A percentile compares a stretch with the other conserved stretches of the same genome.
phyloP scores from a whole-genome alignment of 352 stramenopile genomes.

The Phytophthora pseudosyringae region DNA sequence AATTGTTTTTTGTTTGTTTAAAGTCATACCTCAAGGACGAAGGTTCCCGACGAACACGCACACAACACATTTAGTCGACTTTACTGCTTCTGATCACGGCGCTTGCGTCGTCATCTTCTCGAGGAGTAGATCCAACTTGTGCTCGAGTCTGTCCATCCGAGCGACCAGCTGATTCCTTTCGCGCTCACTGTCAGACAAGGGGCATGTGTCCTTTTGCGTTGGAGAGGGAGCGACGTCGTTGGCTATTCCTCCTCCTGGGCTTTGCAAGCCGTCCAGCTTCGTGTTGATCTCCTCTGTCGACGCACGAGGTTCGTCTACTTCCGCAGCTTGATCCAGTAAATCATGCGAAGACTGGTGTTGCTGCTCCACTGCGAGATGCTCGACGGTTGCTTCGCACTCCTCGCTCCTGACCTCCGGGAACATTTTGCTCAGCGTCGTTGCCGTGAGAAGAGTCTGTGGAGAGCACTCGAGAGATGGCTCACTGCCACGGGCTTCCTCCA shows the following conservation, averaged over 20 bases:
- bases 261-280: conserved; percentile 16
- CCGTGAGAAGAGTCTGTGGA: conserved; percentile 21
- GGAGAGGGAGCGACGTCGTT: conserved; percentile 6
- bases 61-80: too few relatives aligned
- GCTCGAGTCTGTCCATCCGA: conserved; percentile 22
- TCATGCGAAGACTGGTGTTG: conserved; percentile 20
- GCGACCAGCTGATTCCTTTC: conserved; percentile 11
- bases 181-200: neutral
- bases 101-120: conserved; percentile 10
- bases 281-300: neutral
- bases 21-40: too few relatives aligned
- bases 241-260: conserved; percentile 7
- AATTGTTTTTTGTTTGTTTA: too few relatives aligned
- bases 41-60: too few relatives aligned
- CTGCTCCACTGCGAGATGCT: conserved; percentile 21
- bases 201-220: neutral
- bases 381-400: conserved; percentile 31
- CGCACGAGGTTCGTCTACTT: neutral
- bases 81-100: neutral
- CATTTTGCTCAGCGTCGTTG: conserved; percentile 17
- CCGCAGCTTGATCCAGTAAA: neutral
- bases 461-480: conserved; percentile 19
- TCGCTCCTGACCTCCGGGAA: conserved; percentile 24
- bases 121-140: conserved; percentile 25
- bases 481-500: conserved; percentile 5